These are phyloP conservation scores for barrel medic (Medicago truncatula) DNA, from an alignment of 306 rosid species.

Conservation along the genomic window DNA sequence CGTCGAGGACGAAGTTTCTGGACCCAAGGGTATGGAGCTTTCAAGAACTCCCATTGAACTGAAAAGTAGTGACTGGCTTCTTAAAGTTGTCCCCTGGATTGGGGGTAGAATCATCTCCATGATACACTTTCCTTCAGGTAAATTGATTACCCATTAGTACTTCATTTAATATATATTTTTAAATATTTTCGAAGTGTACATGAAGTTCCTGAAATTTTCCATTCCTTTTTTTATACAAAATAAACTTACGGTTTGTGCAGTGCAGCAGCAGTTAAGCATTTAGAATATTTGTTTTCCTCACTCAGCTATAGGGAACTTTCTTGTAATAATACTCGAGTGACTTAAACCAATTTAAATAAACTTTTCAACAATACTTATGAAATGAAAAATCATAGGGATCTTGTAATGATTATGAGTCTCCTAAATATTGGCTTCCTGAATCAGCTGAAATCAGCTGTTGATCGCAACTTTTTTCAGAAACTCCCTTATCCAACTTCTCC, in stretches of 20 bases:
- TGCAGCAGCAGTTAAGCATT: slow-evolving; percentile 13
- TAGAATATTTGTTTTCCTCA: neutral
- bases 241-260: neutral
- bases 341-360: slow-evolving; percentile 15
- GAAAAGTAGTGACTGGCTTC: slow-evolving; percentile 73
- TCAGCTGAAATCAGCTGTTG: neutral
- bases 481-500: neutral
- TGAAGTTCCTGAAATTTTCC: slow-evolving; percentile 13
- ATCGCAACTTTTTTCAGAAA: neutral
- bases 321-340: neutral
- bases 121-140: slow-evolving; percentile 88
- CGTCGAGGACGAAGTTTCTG: slow-evolving; percentile 58
- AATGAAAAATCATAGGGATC: neutral
- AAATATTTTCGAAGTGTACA: slow-evolving; percentile 23
- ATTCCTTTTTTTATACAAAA: neutral
- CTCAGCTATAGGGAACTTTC: slow-evolving; percentile 13
- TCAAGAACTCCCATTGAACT: slow-evolving; percentile 75
- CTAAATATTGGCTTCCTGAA: neutral
- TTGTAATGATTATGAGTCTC: slow-evolving; percentile 5
- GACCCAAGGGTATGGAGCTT: slow-evolving; percentile 66
- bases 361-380: neutral
- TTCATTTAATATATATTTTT: slow-evolving; percentile 19
- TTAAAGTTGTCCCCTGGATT: slow-evolving; percentile 89
- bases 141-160: slow-evolving; percentile 29
- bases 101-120: slow-evolving; percentile 94